Evolutionary conservation across 805 yeast genomes (phyloP).

Genomic region (Pichia membranifaciens): DNA sequence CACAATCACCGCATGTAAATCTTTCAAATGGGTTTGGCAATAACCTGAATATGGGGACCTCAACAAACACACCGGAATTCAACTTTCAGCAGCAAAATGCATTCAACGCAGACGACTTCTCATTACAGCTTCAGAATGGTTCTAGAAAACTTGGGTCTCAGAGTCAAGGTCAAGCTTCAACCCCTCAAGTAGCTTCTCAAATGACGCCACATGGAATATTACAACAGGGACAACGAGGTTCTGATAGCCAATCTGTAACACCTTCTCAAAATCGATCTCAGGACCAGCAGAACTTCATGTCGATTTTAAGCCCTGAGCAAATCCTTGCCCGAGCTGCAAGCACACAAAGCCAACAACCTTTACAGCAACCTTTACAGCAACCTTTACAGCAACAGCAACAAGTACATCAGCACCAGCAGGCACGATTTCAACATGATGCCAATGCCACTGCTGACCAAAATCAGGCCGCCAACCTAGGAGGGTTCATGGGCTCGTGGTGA

Average conservation of each 20-base stretch:
- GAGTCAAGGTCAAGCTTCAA: slow-evolving; percentile 19
- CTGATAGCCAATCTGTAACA: not conserved
- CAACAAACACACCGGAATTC: not conserved
- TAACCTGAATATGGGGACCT: not conserved
- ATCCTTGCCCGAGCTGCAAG: slow-evolving; percentile 28
- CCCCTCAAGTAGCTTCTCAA: slow-evolving; percentile 21
- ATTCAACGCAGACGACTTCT: not conserved
- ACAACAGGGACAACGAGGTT: slow-evolving; percentile 3
- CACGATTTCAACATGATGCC: not conserved
- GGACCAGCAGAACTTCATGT: slow-evolving; percentile 10
- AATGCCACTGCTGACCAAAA: not conserved
- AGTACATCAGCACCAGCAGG: not conserved
- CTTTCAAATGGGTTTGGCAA: not conserved
- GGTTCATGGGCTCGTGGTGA: slow-evolving; percentile 9
- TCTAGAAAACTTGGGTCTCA: slow-evolving; percentile 9
- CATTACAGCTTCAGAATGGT: not conserved
- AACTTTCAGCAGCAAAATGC: not conserved
- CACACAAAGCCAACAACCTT: slow-evolving; percentile 2
- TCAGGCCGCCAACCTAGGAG: not conserved
- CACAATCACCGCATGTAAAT: not conserved
- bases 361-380: not conserved
- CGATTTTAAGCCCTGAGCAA: slow-evolving; percentile 31
- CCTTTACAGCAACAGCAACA: not conserved
- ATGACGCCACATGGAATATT: slow-evolving; percentile 26
- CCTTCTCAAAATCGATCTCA: slow-evolving; percentile 14